Conservation (phyloP, 176 grass and related monocot species). For the Zoysia japonica region DNA sequence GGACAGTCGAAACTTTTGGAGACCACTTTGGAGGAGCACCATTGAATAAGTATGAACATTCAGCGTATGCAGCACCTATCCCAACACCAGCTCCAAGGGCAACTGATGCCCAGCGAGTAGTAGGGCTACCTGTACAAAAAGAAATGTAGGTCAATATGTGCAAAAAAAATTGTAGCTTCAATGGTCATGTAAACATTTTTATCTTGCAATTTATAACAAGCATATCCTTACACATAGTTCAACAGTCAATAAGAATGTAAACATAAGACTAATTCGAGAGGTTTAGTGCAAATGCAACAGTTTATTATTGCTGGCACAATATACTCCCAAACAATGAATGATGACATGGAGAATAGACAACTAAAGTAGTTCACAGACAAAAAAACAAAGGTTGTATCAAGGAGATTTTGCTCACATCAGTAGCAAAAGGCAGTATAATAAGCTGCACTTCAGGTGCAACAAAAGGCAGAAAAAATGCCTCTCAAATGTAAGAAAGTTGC, state of each 20-base stretch:
- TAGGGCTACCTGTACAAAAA: slow-evolving; percentile 70
- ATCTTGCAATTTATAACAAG: background rate
- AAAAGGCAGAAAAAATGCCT: background rate
- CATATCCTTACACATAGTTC: background rate
- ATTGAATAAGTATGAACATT: slow-evolving; percentile 88
- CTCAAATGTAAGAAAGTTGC: background rate
- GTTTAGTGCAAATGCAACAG: background rate
- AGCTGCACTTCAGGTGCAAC: slow-evolving; percentile 8
- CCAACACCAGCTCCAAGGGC: slow-evolving; percentile 90
- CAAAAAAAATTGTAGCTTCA: background rate
- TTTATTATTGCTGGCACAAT: background rate
- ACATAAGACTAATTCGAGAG: no score
- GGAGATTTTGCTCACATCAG: background rate
- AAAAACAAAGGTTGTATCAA: background rate
- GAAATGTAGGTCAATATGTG: slow-evolving; percentile 29
- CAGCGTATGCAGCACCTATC: slow-evolving; percentile 83
- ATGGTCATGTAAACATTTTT: background rate
- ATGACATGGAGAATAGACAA: background rate
- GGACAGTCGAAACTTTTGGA: slow-evolving; percentile 47
- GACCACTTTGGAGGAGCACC: slow-evolving; percentile 71
- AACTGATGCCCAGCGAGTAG: slow-evolving; percentile 86
- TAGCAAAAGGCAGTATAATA: background rate
- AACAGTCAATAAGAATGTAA: background rate
- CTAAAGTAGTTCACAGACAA: background rate
- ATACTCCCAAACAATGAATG: background rate